Evolutionary conservation across 306 rosid species (phyloP), one percentile per base, ranked within the genome.

Genomic region (Begonia loranthoides): DNA sequence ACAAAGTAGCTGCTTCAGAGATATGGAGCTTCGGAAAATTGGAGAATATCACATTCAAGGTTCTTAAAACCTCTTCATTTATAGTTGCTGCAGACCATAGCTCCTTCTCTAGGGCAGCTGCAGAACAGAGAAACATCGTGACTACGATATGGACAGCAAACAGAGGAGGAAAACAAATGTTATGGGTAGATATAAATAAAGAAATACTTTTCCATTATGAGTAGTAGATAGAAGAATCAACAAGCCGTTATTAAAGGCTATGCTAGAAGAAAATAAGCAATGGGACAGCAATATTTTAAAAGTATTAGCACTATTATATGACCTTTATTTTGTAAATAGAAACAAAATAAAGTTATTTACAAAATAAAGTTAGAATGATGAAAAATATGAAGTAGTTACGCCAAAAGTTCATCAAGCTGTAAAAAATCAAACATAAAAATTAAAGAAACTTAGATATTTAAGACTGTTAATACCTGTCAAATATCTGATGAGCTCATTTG

Each of bases 81-180:
- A 90, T 80, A 56, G 92, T 85, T 71, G 90, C 92, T 13, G 86
- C 59, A 46, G 95, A 76, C 95, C 95, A 90, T 66, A 90, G 67
- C 65, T 90, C 97, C 64, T 94, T 80, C 63, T 90, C 97, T 46
- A 90, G 76, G 45, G 95, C 84, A 61, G 95, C 97, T 90, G 92
- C 83, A 77, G 45, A 63, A 66, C 61, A 64, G 58, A 62, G 52
- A 58, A 66, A 52, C 17, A 17, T 33, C 49, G 40, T 36, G 22
- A 63, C 60, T 57, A 47, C 58, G 59, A 33, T 51, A 49, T 54
- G 41, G 39, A 34, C 47, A 43, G 58, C 36, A 19, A 51, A 49
- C 5, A 43, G 13, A 40, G 52, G 22, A 21, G 24, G 28, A 22
- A 45, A 16, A 12, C 33, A 38, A 10, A 55, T 13, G 13, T 1